These are phyloP conservation scores for Leptographium wingfieldii DNA, from an alignment of 2,329 filamentous ascomycete species.

Conservation along the genomic window DNA sequence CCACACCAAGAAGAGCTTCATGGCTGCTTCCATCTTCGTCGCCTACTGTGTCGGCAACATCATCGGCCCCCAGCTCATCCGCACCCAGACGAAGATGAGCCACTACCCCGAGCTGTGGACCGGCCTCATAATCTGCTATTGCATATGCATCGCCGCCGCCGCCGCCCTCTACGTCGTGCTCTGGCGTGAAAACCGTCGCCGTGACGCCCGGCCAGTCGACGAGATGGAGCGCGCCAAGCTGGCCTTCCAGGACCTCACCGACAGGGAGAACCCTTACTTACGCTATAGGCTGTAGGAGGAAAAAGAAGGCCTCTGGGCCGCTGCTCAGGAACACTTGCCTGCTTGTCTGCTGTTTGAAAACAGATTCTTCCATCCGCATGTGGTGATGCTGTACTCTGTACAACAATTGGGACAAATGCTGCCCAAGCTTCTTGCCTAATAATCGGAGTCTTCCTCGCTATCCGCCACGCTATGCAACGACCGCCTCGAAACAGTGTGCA, in stretches of 20 bases:
- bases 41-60: constrained; percentile 68
- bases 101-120: constrained; percentile 64
- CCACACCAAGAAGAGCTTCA: constrained; percentile 66
- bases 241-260: constrained; percentile 56
- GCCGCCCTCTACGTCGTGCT: constrained; percentile 45
- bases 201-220: constrained; percentile 35
- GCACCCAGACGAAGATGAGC: constrained; percentile 46
- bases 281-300: not conserved
- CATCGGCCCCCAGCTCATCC: constrained; percentile 59
- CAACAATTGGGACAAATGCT: not conserved
- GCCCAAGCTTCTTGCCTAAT: not conserved
- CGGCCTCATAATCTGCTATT: constrained; percentile 54
- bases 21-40: constrained; percentile 61
- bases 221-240: constrained; percentile 50
- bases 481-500: not conserved
- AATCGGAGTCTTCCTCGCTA: constrained; percentile 12
- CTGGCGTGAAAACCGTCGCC: constrained; percentile 41
- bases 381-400: too few relatives aligned
- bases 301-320: too few relatives aligned
- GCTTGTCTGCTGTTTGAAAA: too few relatives aligned
- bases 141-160: constrained; percentile 51
- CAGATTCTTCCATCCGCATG: too few relatives aligned
- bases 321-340: too few relatives aligned
- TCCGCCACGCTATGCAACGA: constrained; percentile 10
- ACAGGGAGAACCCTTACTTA: constrained; percentile 42